These are phyloP conservation scores for Verticillium zaregamsianum DNA, from an alignment of 2,329 filamentous ascomycete species.

Conservation along the genomic window DNA sequence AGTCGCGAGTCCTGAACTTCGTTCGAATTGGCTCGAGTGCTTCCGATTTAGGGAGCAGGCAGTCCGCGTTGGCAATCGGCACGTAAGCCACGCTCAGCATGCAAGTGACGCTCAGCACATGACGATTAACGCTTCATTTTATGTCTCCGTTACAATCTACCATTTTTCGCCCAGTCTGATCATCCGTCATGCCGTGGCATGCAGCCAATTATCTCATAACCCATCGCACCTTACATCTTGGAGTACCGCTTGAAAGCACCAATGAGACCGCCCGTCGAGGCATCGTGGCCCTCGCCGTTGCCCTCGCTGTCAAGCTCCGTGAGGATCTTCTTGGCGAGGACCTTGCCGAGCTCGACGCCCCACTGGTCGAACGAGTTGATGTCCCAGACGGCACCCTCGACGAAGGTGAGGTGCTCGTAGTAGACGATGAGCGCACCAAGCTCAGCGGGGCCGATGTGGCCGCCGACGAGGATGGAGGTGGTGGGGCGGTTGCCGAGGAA, in stretches of 20 bases:
- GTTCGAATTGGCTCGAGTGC: too few relatives aligned
- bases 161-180: background rate
- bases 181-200: background rate
- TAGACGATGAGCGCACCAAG: conserved; percentile 95
- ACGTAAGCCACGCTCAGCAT: background rate
- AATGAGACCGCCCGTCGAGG: conserved; percentile 84
- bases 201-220: background rate
- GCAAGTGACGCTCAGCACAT: background rate
- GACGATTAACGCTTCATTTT: background rate
- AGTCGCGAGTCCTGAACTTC: too few relatives aligned
- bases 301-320: conserved; percentile 78
- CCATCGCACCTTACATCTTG: conserved; percentile 34
- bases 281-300: conserved; percentile 71
- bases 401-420: conserved; percentile 98
- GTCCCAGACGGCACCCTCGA: conserved; percentile 96
- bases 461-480: conserved; percentile 84
- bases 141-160: background rate
- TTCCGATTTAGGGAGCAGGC: too few relatives aligned
- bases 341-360: conserved; percentile 98
- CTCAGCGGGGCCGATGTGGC: conserved; percentile 89
- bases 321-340: conserved; percentile 87
- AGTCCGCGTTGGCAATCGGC: too few relatives aligned
- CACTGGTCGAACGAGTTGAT: conserved; percentile 99
- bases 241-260: conserved; percentile 82
- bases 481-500: conserved; percentile 98